Conservation (phyloP, 78 protist genomes). For the Protostelium mycophagum region DNA sequence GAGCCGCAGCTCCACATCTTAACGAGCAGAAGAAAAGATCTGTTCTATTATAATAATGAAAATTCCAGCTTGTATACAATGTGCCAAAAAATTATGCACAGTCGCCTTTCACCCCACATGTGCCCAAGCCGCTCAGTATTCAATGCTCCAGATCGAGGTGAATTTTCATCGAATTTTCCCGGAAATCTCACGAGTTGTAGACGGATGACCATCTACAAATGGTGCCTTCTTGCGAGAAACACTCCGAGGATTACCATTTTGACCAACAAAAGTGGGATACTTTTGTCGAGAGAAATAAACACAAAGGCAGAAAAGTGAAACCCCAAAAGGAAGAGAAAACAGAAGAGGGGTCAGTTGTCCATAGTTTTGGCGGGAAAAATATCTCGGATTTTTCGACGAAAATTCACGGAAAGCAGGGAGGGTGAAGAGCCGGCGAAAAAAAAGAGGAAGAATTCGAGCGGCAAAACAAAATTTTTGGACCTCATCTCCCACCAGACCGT, state of each 20-base stretch:
- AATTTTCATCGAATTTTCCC: neutral
- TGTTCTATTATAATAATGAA: no score
- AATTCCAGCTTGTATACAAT: slow-evolving; percentile 30
- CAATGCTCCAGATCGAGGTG: neutral
- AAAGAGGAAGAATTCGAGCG: neutral
- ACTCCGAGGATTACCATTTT: neutral
- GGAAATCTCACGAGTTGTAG: neutral
- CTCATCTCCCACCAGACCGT: neutral
- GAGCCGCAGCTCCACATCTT: no score
- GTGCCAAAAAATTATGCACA: slow-evolving; percentile 49
- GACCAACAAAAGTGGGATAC: neutral
- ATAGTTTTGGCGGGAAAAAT: neutral
- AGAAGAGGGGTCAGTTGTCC: neutral
- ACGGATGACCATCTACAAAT: neutral
- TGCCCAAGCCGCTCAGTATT: neutral
- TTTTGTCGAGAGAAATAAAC: neutral
- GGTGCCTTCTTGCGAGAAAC: neutral
- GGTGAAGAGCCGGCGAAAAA: neutral
- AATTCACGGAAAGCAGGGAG: neutral
- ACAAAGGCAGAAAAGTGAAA: neutral
- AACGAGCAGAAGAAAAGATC: no score
- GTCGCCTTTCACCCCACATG: slow-evolving; percentile 33
- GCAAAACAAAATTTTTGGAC: neutral
- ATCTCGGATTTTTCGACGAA: neutral
- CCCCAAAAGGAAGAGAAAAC: neutral